Evolutionary conservation across 1,139 yeast species (phyloP), one percentile per base, ranked within the genome.

Genomic region (Chernovozyma sophiae-reginae): DNA sequence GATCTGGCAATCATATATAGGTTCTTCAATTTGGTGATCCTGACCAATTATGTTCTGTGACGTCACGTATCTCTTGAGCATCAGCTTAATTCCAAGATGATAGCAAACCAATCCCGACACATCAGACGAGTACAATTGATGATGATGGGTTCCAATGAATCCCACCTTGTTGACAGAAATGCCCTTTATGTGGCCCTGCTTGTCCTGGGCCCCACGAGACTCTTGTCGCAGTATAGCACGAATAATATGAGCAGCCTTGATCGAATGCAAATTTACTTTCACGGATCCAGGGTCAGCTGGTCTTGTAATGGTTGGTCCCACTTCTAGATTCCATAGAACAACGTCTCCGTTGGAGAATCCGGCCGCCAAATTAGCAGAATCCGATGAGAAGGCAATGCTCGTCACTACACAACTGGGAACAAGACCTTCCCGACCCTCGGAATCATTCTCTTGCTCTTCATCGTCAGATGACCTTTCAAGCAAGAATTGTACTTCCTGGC

Each of bases 41-140:
- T 62, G 60, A 0, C 90, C 90, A 30, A 78, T 51, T 4, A 84
- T 48, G 36, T 79, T 68, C 37, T 65, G 67, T 0, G 82, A 63
- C n/a, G 66, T 64, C 22, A 72, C 67, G 36, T 70, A 61, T 35
- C 67, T 64, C 31, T 81, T 76, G 39, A 82, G 54, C 19, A 81
- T 59, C 26, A 75, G 69, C 39, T 80, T 68, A 33, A 70, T 63
- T 0, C 83, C 81, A 47, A 74, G 71, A 54, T 86, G 94, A 43
- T 64, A 70, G 37, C 79, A 65, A 10, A 81, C 65, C 47, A 74
- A 58, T 0, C 95, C 95, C 2, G 72, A 60, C 4, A 60, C 58
- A 51, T 86, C 92, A 2, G 76, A 65, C 5, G 85, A 72, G 3
- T 83, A 60, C 16, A 86, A 42, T 16, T 79, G 79, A 10, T 78